These are phyloP conservation scores for Rosa chinensis DNA, from an alignment of 306 rosid genomes.

Conservation along the genomic window DNA sequence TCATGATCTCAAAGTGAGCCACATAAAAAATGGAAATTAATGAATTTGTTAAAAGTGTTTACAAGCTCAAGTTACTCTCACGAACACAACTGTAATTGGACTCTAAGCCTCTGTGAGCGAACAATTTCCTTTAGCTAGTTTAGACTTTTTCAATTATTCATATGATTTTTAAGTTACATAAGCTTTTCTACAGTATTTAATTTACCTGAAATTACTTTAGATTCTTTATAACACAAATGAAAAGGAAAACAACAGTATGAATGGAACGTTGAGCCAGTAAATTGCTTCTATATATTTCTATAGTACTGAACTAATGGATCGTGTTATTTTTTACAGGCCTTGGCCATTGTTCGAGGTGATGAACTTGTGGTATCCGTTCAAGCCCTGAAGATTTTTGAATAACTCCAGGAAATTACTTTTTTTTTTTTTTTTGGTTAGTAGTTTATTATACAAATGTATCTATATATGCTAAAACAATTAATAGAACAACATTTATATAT, in stretches of 20 bases:
- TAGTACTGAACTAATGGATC: background rate
- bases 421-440: background rate
- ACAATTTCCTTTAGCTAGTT: background rate
- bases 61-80: background rate
- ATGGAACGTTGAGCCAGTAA: background rate
- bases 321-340: slow-evolving; percentile 17
- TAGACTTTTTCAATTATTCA: background rate
- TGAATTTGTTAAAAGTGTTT: background rate
- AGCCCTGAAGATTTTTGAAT: background rate
- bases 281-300: background rate
- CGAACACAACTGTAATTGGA: background rate
- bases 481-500: background rate
- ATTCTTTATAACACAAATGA: background rate
- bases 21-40: background rate
- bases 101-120: too few relatives aligned
- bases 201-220: background rate
- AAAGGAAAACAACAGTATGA: background rate
- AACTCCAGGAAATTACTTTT: background rate
- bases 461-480: background rate
- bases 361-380: slow-evolving; percentile 5
- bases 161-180: background rate
- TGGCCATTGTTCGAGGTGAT: slow-evolving; percentile 35
- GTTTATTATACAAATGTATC: background rate
- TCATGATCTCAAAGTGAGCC: background rate
- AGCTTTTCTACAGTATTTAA: background rate